These are phyloP conservation scores for Cryptococcus wingfieldii DNA, from an alignment of 1,284 basidiomycete species.

Conservation along the genomic window DNA sequence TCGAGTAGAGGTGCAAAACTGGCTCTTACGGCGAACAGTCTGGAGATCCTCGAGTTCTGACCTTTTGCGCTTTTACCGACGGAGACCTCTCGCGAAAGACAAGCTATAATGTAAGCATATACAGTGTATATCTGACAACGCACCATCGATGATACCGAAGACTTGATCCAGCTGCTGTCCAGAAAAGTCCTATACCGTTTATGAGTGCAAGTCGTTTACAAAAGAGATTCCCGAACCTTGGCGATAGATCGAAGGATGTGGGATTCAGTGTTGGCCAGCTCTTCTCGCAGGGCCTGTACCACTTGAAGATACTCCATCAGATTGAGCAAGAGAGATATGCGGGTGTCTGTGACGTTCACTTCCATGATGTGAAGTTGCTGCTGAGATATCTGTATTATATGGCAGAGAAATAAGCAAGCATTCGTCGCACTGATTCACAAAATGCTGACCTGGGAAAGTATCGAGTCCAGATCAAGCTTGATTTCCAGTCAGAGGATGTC, in stretches of 20 bases:
- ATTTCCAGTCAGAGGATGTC: not conserved
- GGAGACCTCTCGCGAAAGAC: not conserved
- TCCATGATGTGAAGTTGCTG: not conserved
- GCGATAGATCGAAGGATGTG: too few relatives aligned
- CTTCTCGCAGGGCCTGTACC: not conserved
- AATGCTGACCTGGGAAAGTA: constrained; percentile 63
- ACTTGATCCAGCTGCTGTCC: not conserved
- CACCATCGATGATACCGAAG: not conserved
- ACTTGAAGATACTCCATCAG: constrained; percentile 4
- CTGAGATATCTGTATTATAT: not conserved
- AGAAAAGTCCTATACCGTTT: not conserved
- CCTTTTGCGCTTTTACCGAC: not conserved
- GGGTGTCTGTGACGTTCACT: constrained; percentile 1
- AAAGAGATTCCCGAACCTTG: too few relatives aligned
- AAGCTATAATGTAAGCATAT: constrained; percentile 1
- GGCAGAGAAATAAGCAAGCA: constrained; percentile 80
- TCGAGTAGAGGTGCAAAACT: constrained; percentile 78
- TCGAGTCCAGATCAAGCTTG: constrained; percentile 77
- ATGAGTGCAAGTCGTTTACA: too few relatives aligned
- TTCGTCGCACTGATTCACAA: constrained; percentile 52
- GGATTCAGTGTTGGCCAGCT: not conserved
- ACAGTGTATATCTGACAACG: not conserved
- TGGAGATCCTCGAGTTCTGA: not conserved
- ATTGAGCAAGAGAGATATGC: constrained; percentile 10
- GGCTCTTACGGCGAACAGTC: constrained; percentile 79